These are phyloP conservation scores for Alternaria sp. DNA, from an alignment of 2,329 filamentous ascomycete species.

Conservation along the genomic window DNA sequence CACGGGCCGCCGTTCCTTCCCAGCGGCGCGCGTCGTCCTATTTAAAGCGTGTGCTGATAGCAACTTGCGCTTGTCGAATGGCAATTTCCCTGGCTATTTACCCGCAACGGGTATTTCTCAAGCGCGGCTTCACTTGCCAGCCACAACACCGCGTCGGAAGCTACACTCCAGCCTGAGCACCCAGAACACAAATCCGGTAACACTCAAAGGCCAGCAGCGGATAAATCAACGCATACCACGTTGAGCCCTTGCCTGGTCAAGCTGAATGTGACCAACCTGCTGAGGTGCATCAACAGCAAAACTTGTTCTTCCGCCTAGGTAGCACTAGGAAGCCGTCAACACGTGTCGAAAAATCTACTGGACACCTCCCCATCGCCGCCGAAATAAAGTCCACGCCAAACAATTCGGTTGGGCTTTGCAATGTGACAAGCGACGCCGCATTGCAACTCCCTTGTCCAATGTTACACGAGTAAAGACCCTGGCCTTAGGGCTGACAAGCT, in stretches of 20 bases:
- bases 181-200: slow-evolving; percentile 23
- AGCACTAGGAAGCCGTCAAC: slow-evolving; percentile 10
- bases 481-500: slow-evolving; percentile 26
- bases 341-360: slow-evolving; percentile 19
- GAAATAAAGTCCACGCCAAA: slow-evolving; percentile 1
- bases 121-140: slow-evolving; percentile 30
- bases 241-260: slow-evolving; percentile 33
- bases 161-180: slow-evolving; percentile 33
- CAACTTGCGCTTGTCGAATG: slow-evolving; percentile 36
- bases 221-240: slow-evolving; percentile 31
- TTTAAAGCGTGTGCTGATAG: slow-evolving; percentile 33
- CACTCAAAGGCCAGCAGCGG: slow-evolving; percentile 30
- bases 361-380: slow-evolving; percentile 9
- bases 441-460: slow-evolving; percentile 14
- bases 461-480: slow-evolving; percentile 32
- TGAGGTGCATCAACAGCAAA: slow-evolving; percentile 30
- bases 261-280: slow-evolving; percentile 37
- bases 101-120: slow-evolving; percentile 37
- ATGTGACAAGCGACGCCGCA: slow-evolving; percentile 2
- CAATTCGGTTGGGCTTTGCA: slow-evolving; percentile 1
- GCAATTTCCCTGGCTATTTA: slow-evolving; percentile 43
- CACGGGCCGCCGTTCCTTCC: slow-evolving; percentile 9
- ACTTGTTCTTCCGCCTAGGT: slow-evolving; percentile 7
- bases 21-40: slow-evolving; percentile 20
- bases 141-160: slow-evolving; percentile 17